phyloP scores from a whole-genome alignment of 495 filamentous ascomycete genomes.

The Aspergillus baeticus region DNA sequence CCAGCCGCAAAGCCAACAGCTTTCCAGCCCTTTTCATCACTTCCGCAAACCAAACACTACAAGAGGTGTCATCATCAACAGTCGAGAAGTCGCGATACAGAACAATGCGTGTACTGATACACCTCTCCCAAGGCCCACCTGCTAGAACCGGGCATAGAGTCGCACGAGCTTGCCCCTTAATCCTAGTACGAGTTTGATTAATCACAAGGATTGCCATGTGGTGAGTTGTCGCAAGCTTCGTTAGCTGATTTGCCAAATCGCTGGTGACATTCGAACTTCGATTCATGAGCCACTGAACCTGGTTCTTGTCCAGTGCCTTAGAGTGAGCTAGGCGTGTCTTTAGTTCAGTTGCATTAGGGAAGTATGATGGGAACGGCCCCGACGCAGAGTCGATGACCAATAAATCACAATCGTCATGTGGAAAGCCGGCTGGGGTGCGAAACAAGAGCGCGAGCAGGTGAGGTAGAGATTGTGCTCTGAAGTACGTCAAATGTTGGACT shows the following conservation, averaged over 20 bases:
- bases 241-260: constrained; percentile 54
- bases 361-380: constrained; percentile 69
- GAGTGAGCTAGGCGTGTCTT: constrained; percentile 30
- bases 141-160: constrained; percentile 72
- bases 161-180: constrained; percentile 53
- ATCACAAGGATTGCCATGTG: constrained; percentile 67
- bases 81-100: constrained; percentile 62
- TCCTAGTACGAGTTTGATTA: constrained; percentile 70
- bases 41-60: constrained; percentile 38
- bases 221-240: constrained; percentile 66
- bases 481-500: constrained; percentile 42
- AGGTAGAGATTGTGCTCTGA: constrained; percentile 56
- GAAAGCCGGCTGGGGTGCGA: constrained; percentile 57
- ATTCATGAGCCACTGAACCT: constrained; percentile 54
- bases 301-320: constrained; percentile 34
- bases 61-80: constrained; percentile 8
- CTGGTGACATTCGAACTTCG: constrained; percentile 63
- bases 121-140: constrained; percentile 66
- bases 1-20: constrained; percentile 26
- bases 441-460: constrained; percentile 74
- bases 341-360: constrained; percentile 52
- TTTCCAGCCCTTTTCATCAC: constrained; percentile 45
- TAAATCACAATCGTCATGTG: constrained; percentile 58
- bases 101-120: constrained; percentile 63
- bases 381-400: constrained; percentile 79